Percentiles rank a stretch among this genome's conserved stretches.
Evolutionary conservation across 306 rosid species (phyloP).

Genomic region (Rosa chinensis): DNA sequence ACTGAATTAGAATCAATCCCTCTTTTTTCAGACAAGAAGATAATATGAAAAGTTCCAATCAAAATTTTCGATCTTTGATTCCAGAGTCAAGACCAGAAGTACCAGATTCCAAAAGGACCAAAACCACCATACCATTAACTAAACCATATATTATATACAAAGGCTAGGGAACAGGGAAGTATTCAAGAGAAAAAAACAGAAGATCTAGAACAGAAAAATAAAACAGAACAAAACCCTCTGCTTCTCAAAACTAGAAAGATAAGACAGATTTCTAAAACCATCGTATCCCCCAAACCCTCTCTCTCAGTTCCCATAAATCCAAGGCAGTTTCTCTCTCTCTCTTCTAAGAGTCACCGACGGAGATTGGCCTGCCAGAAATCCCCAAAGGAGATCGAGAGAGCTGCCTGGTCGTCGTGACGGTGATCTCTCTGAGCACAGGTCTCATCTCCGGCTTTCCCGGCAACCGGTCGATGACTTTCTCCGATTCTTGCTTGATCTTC

Average conservation of each 20-base stretch:
- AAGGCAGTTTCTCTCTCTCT: background rate
- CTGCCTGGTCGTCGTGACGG: slow-evolving; percentile 33
- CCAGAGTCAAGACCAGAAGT: background rate
- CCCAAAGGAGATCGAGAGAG: slow-evolving; percentile 84
- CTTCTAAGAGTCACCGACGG: slow-evolving; percentile 58
- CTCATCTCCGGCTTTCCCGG: slow-evolving; percentile 58
- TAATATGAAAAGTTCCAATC: background rate
- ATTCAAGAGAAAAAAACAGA: background rate
- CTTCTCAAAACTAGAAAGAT: slow-evolving; percentile 8
- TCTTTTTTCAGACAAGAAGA: background rate
- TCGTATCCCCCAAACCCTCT: background rate
- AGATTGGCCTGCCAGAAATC: slow-evolving; percentile 47
- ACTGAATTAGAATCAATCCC: background rate
- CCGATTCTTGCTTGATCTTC: slow-evolving; percentile 82
- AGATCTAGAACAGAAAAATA: slow-evolving; percentile 9
- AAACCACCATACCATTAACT: background rate
- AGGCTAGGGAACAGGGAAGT: slow-evolving; percentile 12
- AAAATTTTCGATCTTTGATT: background rate
- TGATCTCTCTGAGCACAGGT: slow-evolving; percentile 48
- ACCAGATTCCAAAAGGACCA: background rate
- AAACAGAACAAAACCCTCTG: slow-evolving; percentile 12
- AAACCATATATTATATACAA: slow-evolving; percentile 8
- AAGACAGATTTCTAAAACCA: background rate
- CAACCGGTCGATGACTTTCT: slow-evolving; percentile 49
- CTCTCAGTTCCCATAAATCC: background rate